Evolutionary conservation across 192 early-diverging fungal species (phyloP), one percentile per base, ranked within the genome.

Genomic region (Coemansia sp.): DNA sequence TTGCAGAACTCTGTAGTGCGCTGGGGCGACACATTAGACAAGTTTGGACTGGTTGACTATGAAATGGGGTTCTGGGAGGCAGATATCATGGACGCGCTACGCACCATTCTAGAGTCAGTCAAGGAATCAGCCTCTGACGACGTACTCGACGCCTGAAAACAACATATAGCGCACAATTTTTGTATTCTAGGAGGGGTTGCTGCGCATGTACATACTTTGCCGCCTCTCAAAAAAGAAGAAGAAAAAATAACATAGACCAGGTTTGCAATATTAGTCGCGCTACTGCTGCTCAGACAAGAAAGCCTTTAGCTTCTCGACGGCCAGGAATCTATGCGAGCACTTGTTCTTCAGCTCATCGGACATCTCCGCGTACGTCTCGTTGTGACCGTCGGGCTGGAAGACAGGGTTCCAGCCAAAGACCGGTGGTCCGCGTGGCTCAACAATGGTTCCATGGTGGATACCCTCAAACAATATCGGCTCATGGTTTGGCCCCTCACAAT

Each of bases 331-430:
- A 69, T 99, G 97, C 43, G 95, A 97, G 70, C 97, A 96, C 16
- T 85, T 79, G 80, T 99, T 98, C 71, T 99, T 99, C 60, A 87
- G 50, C 18, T 74, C 80, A 71, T 93, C 91, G 11, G 88, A 84
- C 92, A 99, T 92, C 78, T 98, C 94, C 11, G 94, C 96, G 81
- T 95, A 92, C 64, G 93, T 93, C 66, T 88, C 66, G 55, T 80
- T 76, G 49, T 79, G 86, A 33, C 91, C 92, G 62, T 91, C 88
- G 15, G 97, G 97, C 85, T 94, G 78, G 76, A 99, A 99, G 38
- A 97, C 86, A 9, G 96, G 91, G 87, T 99, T 96, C 97, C 97
- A 99, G 12, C 97, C 97, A 86, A 99, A 99, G 58, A 82, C 76
- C 12, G 76, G 72, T 11, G 93, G 91, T 0, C 97, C 97, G 43